Conservation (phyloP, 345 rosid genomes). For the Populus pruinosa region DNA sequence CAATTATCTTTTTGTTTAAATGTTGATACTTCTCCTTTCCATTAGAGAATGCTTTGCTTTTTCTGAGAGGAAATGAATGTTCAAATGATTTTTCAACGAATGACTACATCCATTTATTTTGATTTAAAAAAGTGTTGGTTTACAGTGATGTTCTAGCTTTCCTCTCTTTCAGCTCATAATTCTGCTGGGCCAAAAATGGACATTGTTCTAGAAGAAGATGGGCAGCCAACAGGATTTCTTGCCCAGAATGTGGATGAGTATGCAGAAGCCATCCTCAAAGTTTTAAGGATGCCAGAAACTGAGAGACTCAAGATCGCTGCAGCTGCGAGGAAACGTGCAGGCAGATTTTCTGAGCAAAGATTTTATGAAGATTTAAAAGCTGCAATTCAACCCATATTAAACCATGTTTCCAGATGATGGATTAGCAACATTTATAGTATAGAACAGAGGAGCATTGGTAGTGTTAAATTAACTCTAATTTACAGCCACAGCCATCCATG, state of each 20-base stretch:
- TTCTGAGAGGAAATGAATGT: too few species aligned
- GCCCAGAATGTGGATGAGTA: constrained; percentile 67
- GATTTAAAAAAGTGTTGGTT: too few species aligned
- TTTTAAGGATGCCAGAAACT: constrained; percentile 53
- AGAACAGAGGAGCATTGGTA: background rate
- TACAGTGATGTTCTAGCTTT: background rate
- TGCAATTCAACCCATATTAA: constrained; percentile 48
- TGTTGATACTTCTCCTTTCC: background rate
- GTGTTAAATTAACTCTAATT: background rate
- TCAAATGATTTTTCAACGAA: too few species aligned
- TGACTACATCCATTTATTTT: too few species aligned
- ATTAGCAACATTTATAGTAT: background rate
- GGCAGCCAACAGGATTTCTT: constrained; percentile 79
- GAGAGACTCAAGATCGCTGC: constrained; percentile 73
- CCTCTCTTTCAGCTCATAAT: constrained; percentile 62
- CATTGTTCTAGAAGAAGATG: constrained; percentile 83
- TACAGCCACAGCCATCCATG: background rate
- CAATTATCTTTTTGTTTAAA: background rate
- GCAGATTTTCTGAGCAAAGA: constrained; percentile 68
- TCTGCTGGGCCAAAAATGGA: constrained; percentile 97
- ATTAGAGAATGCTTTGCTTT: background rate
- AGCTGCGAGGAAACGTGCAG: constrained; percentile 66
- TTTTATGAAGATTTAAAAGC: constrained; percentile 69
- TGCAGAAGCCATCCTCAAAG: constrained; percentile 61
- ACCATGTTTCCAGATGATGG: background rate